Base-by-base conservation (phyloP, 1,284 basidiomycete genomes). In the Ganoderma boninense region DNA sequence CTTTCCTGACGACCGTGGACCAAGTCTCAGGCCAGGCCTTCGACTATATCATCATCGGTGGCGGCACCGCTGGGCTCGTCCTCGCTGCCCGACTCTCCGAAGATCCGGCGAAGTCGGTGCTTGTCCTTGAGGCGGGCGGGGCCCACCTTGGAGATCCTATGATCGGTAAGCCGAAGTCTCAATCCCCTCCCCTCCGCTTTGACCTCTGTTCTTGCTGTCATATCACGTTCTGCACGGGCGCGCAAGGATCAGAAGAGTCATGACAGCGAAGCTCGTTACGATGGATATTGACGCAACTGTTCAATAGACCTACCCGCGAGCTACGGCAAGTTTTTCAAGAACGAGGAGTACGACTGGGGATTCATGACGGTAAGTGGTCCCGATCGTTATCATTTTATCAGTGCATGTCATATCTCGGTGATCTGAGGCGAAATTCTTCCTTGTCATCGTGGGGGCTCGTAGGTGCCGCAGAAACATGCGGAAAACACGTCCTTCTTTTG, bases 101-200 rank as follows among this genome's bases (percentile, higher is more conserved):
- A 44, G 77, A 80, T 63, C 71, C 77, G 10, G 54, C 43, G 56
- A 71, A 68, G n/a, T 72, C 82, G 3, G 82, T 84, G n/a, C 75
- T 82, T n/a, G 80, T 85, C 11, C 74, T 85, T 20, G 83, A 85
- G 74, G 83, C 82, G 4, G 84, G 84, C 11, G 74, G 74, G 18
- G 77, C 76, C 16, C 79, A 81, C 62, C 59, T 82, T 18, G 75
- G 80, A 44, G 81, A 83, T 65, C 77, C 77, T 10, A 73, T 76
- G n/a, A 75, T 82, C 35, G 61, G 68, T 69, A 52, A 62, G 64
- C 32, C 5, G 10, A 2, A 20, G 23, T 60, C 42, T n/a, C 38
- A 16, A 60, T 72, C n/a, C n/a, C 35, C 3, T n/a, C 2, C 18
- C 52, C 16, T 49, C 43, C 35, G 13, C 26, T n/a, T 14, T 13